These are phyloP conservation scores for Serendipita sp. DNA, from an alignment of 768 basidiomycete genomes.

Conservation along the genomic window DNA sequence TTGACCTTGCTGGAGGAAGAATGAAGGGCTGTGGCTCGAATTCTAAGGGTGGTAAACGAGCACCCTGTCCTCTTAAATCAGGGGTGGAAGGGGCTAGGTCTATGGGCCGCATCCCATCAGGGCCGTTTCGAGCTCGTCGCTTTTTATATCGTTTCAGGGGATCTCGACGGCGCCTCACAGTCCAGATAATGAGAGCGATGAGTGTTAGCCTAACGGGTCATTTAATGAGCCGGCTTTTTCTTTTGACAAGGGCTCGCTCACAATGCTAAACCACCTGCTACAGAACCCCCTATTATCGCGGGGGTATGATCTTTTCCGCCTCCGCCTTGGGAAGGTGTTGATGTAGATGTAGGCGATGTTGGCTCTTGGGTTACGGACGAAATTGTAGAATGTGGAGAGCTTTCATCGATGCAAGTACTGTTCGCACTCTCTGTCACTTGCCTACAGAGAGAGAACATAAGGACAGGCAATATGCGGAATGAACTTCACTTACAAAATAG, in stretches of 20 bases:
- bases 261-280: background rate
- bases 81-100: background rate
- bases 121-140: background rate
- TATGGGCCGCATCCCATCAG: background rate
- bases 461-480: slow-evolving; percentile 28
- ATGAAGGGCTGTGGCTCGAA: background rate
- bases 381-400: slow-evolving; percentile 23
- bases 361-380: slow-evolving; percentile 17
- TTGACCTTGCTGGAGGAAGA: background rate
- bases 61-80: background rate
- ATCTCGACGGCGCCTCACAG: background rate
- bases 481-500: background rate
- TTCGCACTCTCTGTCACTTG: slow-evolving; percentile 21
- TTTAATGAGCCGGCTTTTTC: too few species aligned
- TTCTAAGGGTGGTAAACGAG: background rate
- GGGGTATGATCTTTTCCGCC: background rate
- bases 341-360: slow-evolving; percentile 27
- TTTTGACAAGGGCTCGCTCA: background rate
- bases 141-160: background rate
- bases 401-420: slow-evolving; percentile 32
- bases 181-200: background rate
- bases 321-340: slow-evolving; percentile 13
- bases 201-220: background rate
- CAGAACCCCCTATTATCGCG: background rate
- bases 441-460: background rate